phyloP scores from a whole-genome alignment of 1,284 basidiomycete genomes.

The Fomes fomentarius region DNA sequence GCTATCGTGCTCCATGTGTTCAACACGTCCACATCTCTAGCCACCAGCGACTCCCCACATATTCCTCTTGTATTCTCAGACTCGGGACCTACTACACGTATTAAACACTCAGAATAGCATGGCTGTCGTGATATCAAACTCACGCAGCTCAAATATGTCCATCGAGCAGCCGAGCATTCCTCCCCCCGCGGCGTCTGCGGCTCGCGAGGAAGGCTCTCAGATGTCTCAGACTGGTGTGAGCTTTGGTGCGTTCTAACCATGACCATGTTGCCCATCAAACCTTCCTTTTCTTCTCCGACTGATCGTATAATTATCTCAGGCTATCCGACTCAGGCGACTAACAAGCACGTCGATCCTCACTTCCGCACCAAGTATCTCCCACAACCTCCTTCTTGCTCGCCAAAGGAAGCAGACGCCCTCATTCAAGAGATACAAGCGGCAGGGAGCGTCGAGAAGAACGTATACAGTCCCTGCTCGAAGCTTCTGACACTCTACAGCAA shows the following conservation, averaged over 20 bases:
- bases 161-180: neutral
- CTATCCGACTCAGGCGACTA: neutral
- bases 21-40: too few relatives aligned
- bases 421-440: neutral
- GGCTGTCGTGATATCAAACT: neutral
- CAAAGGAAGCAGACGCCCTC: too few relatives aligned
- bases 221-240: neutral
- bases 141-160: neutral
- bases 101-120: neutral
- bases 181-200: neutral
- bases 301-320: neutral
- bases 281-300: neutral
- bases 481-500: neutral
- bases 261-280: neutral
- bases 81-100: too few relatives aligned
- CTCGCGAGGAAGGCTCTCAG: neutral
- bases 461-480: neutral
- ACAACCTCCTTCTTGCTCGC: too few relatives aligned
- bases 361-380: neutral
- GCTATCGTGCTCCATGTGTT: too few relatives aligned
- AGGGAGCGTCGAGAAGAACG: neutral
- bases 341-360: neutral
- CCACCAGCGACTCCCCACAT: too few relatives aligned
- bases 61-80: too few relatives aligned
- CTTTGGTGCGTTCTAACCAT: neutral